Evolutionary conservation across 495 filamentous ascomycete species (phyloP).

Genomic region (Talaromyces liani): DNA sequence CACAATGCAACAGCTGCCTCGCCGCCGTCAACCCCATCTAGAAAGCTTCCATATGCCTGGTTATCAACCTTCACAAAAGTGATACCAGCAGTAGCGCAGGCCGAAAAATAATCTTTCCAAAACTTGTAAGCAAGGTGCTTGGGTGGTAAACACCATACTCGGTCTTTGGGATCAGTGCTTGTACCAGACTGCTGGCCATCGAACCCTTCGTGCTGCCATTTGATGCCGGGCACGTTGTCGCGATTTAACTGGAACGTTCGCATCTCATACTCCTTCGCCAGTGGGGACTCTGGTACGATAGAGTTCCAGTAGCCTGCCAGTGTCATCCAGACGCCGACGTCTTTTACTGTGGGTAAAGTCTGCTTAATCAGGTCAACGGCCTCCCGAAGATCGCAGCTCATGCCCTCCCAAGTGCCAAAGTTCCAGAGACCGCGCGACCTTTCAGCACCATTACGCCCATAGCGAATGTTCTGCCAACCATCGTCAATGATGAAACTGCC

Average conservation of each 20-base stretch:
- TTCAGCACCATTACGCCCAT: background rate
- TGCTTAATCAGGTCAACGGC: background rate
- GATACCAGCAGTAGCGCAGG: background rate
- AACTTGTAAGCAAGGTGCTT: background rate
- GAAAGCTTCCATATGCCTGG: background rate
- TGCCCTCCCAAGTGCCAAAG: background rate
- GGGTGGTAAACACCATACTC: background rate
- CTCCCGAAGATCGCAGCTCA: background rate
- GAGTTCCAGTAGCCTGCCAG: constrained; percentile 5
- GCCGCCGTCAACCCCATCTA: background rate
- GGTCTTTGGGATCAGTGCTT: background rate
- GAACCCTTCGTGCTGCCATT: background rate
- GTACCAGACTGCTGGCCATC: background rate
- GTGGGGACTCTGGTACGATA: background rate
- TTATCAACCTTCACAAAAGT: constrained; percentile 3
- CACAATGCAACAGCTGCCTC: background rate
- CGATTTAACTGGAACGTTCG: background rate
- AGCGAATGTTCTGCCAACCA: constrained; percentile 2
- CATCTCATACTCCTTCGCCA: background rate
- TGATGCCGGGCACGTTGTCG: background rate
- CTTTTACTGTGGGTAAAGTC: background rate
- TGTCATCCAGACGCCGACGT: constrained; percentile 3
- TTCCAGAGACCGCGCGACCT: background rate
- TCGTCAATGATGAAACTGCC: background rate
- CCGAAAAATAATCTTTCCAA: constrained; percentile 2